A percentile compares a stretch with the other conserved stretches of the same genome.
Conservation (phyloP, 2,329 filamentous ascomycete genomes). For the Teratosphaeria zuluensis region DNA sequence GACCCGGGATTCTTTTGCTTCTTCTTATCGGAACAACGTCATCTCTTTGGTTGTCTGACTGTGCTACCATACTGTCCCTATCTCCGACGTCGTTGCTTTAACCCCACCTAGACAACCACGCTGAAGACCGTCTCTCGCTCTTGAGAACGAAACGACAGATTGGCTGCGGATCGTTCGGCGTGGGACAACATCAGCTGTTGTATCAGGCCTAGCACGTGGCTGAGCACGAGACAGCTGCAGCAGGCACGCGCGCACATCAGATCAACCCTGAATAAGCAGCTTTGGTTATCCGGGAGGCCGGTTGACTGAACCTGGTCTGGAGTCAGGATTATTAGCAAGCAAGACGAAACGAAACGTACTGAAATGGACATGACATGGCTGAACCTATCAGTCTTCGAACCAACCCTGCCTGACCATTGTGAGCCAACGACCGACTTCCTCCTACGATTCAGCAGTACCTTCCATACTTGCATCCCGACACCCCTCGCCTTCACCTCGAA, state of each 20-base stretch:
- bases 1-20: neutral
- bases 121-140: neutral
- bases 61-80: neutral
- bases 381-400: conserved; percentile 16
- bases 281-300: neutral
- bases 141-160: neutral
- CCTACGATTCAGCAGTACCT: conserved; percentile 45
- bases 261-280: neutral
- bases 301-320: neutral
- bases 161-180: neutral
- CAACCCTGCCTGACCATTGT: conserved; percentile 48
- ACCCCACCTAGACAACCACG: neutral
- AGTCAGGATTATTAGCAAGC: neutral
- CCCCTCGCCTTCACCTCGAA: conserved; percentile 54
- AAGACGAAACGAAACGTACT: neutral
- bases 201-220: neutral
- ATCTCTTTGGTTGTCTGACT: neutral
- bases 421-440: conserved; percentile 51
- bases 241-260: neutral
- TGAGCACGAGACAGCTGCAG: neutral
- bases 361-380: conserved; percentile 19
- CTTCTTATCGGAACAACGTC: neutral
- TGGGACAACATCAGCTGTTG: neutral
- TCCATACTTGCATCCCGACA: conserved; percentile 55
- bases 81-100: neutral